Percentiles rank a stretch among this genome's conserved stretches.
Conservation (phyloP, 208 protist species). For the Crithidia mellificae region DNA sequence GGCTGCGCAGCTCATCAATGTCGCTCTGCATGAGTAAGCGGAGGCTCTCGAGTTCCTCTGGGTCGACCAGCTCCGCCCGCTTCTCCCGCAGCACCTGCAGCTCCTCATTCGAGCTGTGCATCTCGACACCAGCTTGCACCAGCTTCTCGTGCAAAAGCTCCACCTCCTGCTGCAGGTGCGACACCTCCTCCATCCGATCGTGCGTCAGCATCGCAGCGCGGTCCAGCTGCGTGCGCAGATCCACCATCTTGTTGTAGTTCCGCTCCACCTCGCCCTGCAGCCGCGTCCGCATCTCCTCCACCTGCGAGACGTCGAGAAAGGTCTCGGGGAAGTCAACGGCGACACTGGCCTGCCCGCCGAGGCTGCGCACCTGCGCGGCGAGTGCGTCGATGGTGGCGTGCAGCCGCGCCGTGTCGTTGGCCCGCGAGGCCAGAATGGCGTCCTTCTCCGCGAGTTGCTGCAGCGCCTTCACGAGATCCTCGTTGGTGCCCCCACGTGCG, state of each 20-base stretch:
- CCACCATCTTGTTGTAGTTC: constrained; percentile 62
- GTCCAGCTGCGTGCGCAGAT: constrained; percentile 78
- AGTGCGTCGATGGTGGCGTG: constrained; percentile 74
- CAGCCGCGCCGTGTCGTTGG: constrained; percentile 79
- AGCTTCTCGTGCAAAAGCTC: constrained; percentile 50
- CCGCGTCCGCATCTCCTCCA: constrained; percentile 75
- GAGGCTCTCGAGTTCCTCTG: constrained; percentile 69
- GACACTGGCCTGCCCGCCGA: constrained; percentile 43
- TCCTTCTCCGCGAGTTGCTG: constrained; percentile 83
- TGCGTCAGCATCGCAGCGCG: constrained; percentile 55
- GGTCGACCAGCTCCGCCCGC: constrained; percentile 59
- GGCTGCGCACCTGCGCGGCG: constrained; percentile 51
- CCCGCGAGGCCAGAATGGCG: constrained; percentile 70
- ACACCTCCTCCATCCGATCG: constrained; percentile 63
- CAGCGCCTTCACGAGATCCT: constrained; percentile 69
- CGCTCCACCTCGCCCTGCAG: constrained; percentile 65
- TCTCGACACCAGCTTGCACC: constrained; percentile 37
- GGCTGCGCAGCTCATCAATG: constrained; percentile 63
- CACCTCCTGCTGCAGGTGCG: constrained; percentile 40
- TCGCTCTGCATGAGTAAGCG: constrained; percentile 78
- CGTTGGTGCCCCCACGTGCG: constrained; percentile 76
- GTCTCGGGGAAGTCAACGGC: constrained; percentile 60
- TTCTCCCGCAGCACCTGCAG: constrained; percentile 41
- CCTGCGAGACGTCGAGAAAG: constrained; percentile 81
- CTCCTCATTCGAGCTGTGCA: constrained; percentile 47